Percentiles rank a stretch among this genome's conserved stretches.
phyloP scores from a whole-genome alignment of 2,329 filamentous ascomycete species.

The Hawksworthiomyces lignivorus region DNA sequence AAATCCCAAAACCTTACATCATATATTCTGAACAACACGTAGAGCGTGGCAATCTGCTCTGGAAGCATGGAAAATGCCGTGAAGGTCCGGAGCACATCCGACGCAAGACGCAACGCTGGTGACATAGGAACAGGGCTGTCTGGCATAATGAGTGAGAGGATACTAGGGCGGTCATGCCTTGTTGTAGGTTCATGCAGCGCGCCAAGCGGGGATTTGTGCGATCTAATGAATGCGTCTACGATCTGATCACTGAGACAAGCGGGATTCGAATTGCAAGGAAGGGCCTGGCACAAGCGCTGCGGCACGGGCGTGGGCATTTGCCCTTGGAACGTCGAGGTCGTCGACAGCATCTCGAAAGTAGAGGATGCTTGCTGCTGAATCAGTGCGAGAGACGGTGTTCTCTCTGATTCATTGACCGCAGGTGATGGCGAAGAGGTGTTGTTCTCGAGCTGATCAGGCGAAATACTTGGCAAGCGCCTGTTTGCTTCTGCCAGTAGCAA shows the following conservation, averaged over 20 bases:
- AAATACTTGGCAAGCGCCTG: too few species aligned
- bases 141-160: conserved; percentile 1
- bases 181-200: neutral
- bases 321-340: neutral
- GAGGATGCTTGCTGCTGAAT: neutral
- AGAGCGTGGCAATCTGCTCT: neutral
- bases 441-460: too few species aligned
- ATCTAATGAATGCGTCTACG: neutral
- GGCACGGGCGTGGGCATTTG: neutral
- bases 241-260: conserved; percentile 1
- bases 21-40: neutral
- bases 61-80: neutral
- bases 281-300: neutral
- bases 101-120: neutral
- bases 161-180: neutral
- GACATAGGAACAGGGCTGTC: neutral
- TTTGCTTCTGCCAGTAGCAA: too few species aligned
- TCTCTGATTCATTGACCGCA: too few species aligned
- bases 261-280: neutral
- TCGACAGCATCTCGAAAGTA: neutral
- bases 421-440: too few species aligned
- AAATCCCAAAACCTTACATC: neutral
- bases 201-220: neutral
- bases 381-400: too few species aligned
- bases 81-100: neutral